Percentiles rank a stretch among this genome's conserved stretches.
These are phyloP conservation scores for Aureobasidium sp. DNA, from an alignment of 2,329 filamentous ascomycete genomes.

Conservation along the genomic window DNA sequence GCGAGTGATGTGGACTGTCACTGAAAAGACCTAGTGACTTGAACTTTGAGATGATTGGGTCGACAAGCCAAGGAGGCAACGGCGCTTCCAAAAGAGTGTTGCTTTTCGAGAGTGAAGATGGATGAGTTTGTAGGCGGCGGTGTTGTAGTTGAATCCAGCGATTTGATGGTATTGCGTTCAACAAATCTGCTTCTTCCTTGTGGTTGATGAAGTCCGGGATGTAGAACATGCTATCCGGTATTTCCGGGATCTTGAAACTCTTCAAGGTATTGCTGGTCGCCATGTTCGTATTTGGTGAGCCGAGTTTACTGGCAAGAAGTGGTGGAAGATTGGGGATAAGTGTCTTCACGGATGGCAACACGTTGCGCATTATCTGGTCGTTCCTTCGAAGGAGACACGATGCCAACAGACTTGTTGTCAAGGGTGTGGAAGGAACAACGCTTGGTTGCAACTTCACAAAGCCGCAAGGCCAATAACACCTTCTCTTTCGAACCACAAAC, in stretches of 20 bases:
- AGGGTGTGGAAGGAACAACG: not conserved
- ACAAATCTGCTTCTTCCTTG: conserved; percentile 62
- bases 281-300: not conserved
- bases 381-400: not conserved
- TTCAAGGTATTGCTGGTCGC: not conserved
- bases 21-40: conserved; percentile 42
- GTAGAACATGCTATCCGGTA: conserved; percentile 69
- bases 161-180: conserved; percentile 42
- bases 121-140: conserved; percentile 84
- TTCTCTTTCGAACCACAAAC: not conserved
- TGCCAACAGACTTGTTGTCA: not conserved
- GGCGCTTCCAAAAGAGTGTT: conserved; percentile 67
- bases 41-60: conserved; percentile 58
- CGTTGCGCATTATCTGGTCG: not conserved
- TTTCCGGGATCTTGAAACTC: conserved; percentile 34
- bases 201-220: conserved; percentile 73
- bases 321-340: not conserved
- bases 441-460: not conserved
- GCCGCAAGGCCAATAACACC: not conserved
- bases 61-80: conserved; percentile 66
- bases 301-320: not conserved
- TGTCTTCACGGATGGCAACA: not conserved
- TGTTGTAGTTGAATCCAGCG: conserved; percentile 84
- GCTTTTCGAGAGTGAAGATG: conserved; percentile 66
- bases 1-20: conserved; percentile 61